Conservation (phyloP, 805 yeast genomes). For the Debaryomyces hansenii region DNA sequence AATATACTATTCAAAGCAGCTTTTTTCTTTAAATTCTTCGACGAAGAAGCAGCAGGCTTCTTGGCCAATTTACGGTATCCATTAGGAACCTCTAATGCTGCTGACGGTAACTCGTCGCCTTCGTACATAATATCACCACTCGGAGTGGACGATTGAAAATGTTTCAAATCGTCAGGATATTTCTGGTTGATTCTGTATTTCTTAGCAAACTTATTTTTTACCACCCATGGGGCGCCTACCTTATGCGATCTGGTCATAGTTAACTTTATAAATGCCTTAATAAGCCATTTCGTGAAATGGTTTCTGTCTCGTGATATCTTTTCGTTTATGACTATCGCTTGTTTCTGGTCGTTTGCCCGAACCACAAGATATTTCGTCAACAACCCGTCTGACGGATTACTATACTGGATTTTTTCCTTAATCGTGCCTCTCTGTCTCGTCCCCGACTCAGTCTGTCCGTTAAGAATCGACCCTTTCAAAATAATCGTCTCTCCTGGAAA, state of each 20-base stretch:
- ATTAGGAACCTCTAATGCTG: neutral
- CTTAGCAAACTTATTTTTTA: conserved; percentile 71
- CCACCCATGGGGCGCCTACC: conserved; percentile 96
- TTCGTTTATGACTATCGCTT: conserved; percentile 68
- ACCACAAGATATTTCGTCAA: conserved; percentile 68
- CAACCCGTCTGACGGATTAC: conserved; percentile 40
- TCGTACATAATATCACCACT: conserved; percentile 28
- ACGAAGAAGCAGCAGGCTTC: neutral
- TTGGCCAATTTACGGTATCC: neutral
- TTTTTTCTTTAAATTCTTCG: neutral
- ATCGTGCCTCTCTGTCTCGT: conserved; percentile 57
- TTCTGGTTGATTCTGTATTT: conserved; percentile 64
- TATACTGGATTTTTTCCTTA: conserved; percentile 83
- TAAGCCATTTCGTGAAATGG: conserved; percentile 83
- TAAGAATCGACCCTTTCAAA: conserved; percentile 39
- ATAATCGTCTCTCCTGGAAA: conserved; percentile 88
- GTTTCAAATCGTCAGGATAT: conserved; percentile 55
- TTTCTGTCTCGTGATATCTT: conserved; percentile 82
- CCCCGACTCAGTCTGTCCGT: conserved; percentile 8
- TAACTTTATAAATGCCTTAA: conserved; percentile 84
- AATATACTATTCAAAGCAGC: conserved; percentile 4
- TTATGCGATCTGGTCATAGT: conserved; percentile 75
- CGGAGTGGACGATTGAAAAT: conserved; percentile 34
- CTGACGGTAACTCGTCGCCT: conserved; percentile 5
- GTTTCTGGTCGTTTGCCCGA: conserved; percentile 50